A percentile compares a stretch with the other conserved stretches of the same genome.
These are phyloP conservation scores for Eucalyptus erythrocorys DNA, from an alignment of 345 rosid species.

Conservation along the genomic window DNA sequence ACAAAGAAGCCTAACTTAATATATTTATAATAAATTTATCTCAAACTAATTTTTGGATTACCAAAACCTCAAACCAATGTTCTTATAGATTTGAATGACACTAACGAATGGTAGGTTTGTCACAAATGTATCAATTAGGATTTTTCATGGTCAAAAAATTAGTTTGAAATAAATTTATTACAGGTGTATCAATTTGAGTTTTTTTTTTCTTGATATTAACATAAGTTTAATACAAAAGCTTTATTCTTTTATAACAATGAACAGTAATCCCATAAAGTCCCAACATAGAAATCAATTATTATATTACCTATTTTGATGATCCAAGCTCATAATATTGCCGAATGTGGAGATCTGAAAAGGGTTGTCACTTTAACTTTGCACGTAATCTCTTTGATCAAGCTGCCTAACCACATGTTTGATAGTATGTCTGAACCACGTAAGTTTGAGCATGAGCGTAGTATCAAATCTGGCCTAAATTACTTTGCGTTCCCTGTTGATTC, in stretches of 20 bases:
- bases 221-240: too few relatives aligned
- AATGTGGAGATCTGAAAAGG: background rate
- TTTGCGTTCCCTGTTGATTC: background rate
- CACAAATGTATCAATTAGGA: too few relatives aligned
- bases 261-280: background rate
- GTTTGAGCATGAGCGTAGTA: background rate
- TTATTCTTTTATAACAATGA: background rate
- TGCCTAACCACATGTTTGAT: background rate
- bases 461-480: background rate
- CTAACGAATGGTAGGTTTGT: fast-evolving
- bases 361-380: background rate
- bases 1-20: background rate
- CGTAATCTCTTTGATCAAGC: background rate
- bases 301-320: background rate
- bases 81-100: too few relatives aligned
- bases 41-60: too few relatives aligned
- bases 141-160: too few relatives aligned
- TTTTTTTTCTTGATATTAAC: too few relatives aligned
- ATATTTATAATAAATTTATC: background rate
- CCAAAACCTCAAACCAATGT: too few relatives aligned
- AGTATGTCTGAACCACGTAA: background rate
- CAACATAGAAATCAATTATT: too few relatives aligned
- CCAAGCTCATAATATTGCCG: background rate
- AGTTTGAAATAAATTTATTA: too few relatives aligned
- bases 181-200: fast-evolving